Evolutionary conservation across 2,329 filamentous ascomycete genomes (phyloP), one percentile per base, ranked within the genome.

Genomic region (Exserohilum turcica): DNA sequence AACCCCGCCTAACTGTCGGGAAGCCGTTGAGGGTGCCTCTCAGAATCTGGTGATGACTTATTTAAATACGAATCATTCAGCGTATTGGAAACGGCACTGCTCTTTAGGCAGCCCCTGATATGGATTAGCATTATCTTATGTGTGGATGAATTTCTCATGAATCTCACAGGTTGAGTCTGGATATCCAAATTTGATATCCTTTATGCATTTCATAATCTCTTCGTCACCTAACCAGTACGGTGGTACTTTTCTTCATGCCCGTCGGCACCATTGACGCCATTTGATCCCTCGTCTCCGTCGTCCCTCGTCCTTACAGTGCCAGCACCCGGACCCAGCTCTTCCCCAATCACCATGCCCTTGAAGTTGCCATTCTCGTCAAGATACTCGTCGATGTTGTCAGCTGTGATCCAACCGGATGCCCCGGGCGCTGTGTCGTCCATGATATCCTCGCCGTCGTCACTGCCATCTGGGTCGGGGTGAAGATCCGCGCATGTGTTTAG

Each of bases 371-470:
- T 62, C 40, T 72, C 74, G 52, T 76, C 73, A 39, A 73, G 43
- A 68, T 86, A 96, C 63, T 96, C 84, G 59, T 88, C 81, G 71
- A 96, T 87, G 66, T 97, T 97, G 51, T 96, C 93, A 7, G 90
- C 89, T 13, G 93, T 97, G 68, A 97, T 92, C 90, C 90, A 93
- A 0, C 89, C 89, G 0, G 84, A 84, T 43, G 88, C 90, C 1
- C 89, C 89, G 0, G 89, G 88, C 73, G 89, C 84, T 0, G 86
- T 85, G 0, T 66, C 72, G 10, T 74, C 77, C 69, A 79, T 33
- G 2, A 57, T 31, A 18, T 59, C 57, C 0, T 82, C 83, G 0
- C 84, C 84, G 1, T 84, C 84, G 10, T 82, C 84, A 3, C 80
- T 83, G 8, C 79, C 77, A n/a, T 79, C 77, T 0, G 86, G 85